These are phyloP conservation scores for Cinchona pubescens DNA, from an alignment of 257 asterid genomes.

Conservation along the genomic window DNA sequence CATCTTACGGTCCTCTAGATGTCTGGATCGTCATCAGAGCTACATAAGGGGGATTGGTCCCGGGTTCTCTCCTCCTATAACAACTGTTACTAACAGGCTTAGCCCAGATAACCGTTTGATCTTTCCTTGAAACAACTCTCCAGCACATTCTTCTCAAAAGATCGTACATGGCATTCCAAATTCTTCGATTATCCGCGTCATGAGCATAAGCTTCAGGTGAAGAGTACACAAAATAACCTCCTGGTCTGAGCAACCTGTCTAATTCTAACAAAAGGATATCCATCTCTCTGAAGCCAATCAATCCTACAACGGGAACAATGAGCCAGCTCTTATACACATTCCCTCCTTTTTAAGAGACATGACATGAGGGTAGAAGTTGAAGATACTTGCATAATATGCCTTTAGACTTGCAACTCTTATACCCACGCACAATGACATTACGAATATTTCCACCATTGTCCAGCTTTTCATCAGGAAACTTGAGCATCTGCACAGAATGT, in stretches of 20 bases:
- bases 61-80: conserved; percentile 58
- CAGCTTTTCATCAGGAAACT: conserved; percentile 68
- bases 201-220: conserved; percentile 95
- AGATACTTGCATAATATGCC: too few relatives aligned
- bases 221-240: conserved; percentile 88
- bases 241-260: conserved; percentile 90
- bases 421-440: conserved; percentile 88
- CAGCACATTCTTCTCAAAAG: conserved; percentile 85
- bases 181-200: conserved; percentile 71
- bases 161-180: conserved; percentile 75
- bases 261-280: conserved; percentile 79
- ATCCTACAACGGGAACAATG: conserved; percentile 96
- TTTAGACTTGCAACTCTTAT: conserved; percentile 98
- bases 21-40: conserved; percentile 80
- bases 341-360: too few relatives aligned
- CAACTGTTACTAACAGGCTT: conserved; percentile 80
- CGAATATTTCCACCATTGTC: conserved; percentile 69
- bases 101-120: conserved; percentile 91
- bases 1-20: too few relatives aligned
- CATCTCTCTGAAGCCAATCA: conserved; percentile 97
- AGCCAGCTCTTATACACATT: too few relatives aligned
- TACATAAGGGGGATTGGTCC: conserved; percentile 68
- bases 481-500: conserved; percentile 64
- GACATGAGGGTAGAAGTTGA: too few relatives aligned
- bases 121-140: conserved; percentile 75